Evolutionary conservation across 768 basidiomycete species (phyloP), one percentile per base, ranked within the genome.

Genomic region (Naganishia friedmannii): DNA sequence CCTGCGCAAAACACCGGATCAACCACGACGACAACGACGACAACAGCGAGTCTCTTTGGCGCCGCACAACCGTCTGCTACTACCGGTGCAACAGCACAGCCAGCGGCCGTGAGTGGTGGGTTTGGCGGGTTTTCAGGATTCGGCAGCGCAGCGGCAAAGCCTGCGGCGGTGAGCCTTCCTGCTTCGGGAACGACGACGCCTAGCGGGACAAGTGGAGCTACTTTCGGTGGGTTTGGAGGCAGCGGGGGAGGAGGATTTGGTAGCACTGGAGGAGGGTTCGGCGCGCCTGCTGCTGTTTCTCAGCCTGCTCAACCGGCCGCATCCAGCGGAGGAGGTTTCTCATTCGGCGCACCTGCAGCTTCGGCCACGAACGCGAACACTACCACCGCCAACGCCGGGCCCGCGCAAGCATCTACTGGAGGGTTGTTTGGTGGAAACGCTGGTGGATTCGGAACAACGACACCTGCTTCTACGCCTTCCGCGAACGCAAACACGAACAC

Each of bases 351-450:
- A 3, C 19, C 68, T 26, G 28, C 68, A 42, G 19, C 53, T 23
- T 1, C 53, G 51, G 34, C 32, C 21, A 29, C n/a, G 48, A 53
- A 7, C 19, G 19, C 26, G 32, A 65, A 17, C 34, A n/a, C n/a
- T 13, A 13, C 58, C 34, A 26, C 10, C 23, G 60, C 60, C 3
- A 34, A 21, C 9, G 26, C 31, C 23, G 19, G 9, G 5, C 37
- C 60, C 5, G 60, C 60, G 7, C 26, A 39, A 63, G 34, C 34
- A 9, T 34, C 66, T 3, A 48, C 46, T 9, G 53, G 32, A 46
- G 37, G 54, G 1, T 31, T 68, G n/a, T 68, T 68, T 29, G 67
- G 67, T 32, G n/a, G n/a, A n/a, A n/a, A n/a, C n/a, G n/a, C n/a
- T n/a, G 67, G 67, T 46, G 67, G 67, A 19, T 68, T 68, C 29